A percentile compares a stretch with the other conserved stretches of the same genome.
These are phyloP conservation scores for Fusarium verrucosum DNA, from an alignment of 2,329 filamentous ascomycete genomes.

Conservation along the genomic window DNA sequence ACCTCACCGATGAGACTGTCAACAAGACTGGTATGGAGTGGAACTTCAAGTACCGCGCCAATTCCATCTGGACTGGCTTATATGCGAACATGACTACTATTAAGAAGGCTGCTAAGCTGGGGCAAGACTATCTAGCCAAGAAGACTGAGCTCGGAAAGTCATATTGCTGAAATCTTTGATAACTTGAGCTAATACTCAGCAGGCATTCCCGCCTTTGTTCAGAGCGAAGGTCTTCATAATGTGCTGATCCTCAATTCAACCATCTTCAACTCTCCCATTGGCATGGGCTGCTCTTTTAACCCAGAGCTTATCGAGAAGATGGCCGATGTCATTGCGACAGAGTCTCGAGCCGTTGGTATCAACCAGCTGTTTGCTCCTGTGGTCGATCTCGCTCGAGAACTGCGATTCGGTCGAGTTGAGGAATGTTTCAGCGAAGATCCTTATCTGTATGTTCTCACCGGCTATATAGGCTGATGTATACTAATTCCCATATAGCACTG, in stretches of 20 bases:
- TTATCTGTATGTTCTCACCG: conserved; percentile 58
- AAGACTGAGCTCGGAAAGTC: conserved; percentile 47
- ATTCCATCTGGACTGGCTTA: conserved; percentile 77
- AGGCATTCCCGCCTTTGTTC: conserved; percentile 77
- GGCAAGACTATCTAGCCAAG: conserved; percentile 74
- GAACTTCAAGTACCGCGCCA: conserved; percentile 73
- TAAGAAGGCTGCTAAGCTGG: conserved; percentile 68
- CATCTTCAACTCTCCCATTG: conserved; percentile 82
- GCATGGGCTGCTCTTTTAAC: conserved; percentile 76
- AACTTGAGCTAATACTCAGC: neutral
- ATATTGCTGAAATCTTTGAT: conserved; percentile 43
- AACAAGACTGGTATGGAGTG: conserved; percentile 73
- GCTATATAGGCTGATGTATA: neutral
- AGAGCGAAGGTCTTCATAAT: conserved; percentile 79
- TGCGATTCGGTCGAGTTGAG: conserved; percentile 77
- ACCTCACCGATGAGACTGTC: conserved; percentile 71
- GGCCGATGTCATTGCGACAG: conserved; percentile 71
- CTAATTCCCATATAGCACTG: conserved; percentile 53
- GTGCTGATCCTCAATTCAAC: conserved; percentile 77
- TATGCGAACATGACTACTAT: conserved; percentile 71
- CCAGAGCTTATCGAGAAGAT: conserved; percentile 71
- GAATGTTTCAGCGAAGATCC: conserved; percentile 77
- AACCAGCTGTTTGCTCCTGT: conserved; percentile 79
- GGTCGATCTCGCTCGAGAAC: conserved; percentile 74
- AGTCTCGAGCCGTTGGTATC: conserved; percentile 72